These are phyloP conservation scores for Prunus padus DNA, from an alignment of 306 rosid species.

Conservation along the genomic window DNA sequence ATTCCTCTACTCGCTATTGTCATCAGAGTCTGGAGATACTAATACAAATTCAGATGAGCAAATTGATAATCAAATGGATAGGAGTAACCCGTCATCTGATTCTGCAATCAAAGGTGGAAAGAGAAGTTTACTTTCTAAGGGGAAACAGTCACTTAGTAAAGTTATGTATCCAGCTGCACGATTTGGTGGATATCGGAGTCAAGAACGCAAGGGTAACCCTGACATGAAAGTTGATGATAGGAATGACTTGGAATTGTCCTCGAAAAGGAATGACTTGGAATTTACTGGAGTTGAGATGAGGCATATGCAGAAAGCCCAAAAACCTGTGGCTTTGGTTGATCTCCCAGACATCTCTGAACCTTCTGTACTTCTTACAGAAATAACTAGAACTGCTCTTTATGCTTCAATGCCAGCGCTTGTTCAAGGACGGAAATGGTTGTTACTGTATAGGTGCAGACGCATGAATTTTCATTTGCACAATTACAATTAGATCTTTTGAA, in stretches of 20 bases:
- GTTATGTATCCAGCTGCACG: conserved; percentile 55
- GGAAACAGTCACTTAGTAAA: conserved; percentile 68
- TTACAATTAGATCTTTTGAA: conserved; percentile 1
- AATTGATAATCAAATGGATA: conserved; percentile 39
- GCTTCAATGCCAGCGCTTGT: conserved; percentile 79
- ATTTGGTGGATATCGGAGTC: conserved; percentile 54
- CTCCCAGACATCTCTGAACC: conserved; percentile 73
- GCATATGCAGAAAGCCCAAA: conserved; percentile 36
- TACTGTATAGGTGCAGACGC: conserved; percentile 66
- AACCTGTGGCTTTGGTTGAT: conserved; percentile 36
- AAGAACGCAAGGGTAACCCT: conserved; percentile 42
- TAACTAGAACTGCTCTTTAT: conserved; percentile 51
- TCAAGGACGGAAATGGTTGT: conserved; percentile 89
- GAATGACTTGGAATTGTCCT: conserved; percentile 32
- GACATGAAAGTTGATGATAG: conserved; percentile 39
- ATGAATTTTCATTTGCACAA: conserved; percentile 19
- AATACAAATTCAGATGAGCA: conserved; percentile 31
- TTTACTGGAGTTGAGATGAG: conserved; percentile 58
- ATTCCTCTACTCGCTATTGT: conserved; percentile 69
- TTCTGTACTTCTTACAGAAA: conserved; percentile 64
- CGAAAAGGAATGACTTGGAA: conserved; percentile 32
- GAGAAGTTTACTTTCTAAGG: conserved; percentile 65
- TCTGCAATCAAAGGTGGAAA: conserved; percentile 49
- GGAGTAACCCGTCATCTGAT: conserved; percentile 27
- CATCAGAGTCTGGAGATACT: conserved; percentile 50